Conservation (phyloP, 352 stramenopile species). For the Hyaloperonospora brassicae region DNA sequence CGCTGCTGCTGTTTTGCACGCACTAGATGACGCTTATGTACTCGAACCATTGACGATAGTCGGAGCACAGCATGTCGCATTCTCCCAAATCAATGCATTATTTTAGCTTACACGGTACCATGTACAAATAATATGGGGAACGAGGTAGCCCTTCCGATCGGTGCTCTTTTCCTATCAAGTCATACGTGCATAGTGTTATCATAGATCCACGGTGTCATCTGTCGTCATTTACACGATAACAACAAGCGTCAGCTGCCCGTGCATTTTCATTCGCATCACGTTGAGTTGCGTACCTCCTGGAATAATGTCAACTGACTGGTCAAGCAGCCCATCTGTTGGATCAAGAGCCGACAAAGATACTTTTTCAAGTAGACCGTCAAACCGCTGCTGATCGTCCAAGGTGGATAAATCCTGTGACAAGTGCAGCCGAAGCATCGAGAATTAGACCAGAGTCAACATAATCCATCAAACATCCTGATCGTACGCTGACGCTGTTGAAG, state of each 20-base stretch:
- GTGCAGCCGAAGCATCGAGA: not conserved
- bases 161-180: slow-evolving; percentile 12
- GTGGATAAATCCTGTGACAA: slow-evolving; percentile 35
- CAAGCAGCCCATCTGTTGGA: slow-evolving; percentile 49
- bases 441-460: slow-evolving; percentile 7
- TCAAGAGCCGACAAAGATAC: slow-evolving; percentile 51
- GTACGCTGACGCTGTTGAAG: slow-evolving; percentile 50
- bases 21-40: no score
- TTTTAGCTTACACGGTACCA: slow-evolving; percentile 35
- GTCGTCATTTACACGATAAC: slow-evolving; percentile 1
- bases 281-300: slow-evolving; percentile 25
- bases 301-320: slow-evolving; percentile 42
- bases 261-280: not conserved
- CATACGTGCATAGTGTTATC: slow-evolving; percentile 6
- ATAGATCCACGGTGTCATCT: slow-evolving; percentile 46
- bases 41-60: no score
- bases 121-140: slow-evolving; percentile 37
- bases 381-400: slow-evolving; percentile 52
- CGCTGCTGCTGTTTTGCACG: no score
- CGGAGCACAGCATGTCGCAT: slow-evolving; percentile 1
- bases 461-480: slow-evolving; percentile 2
- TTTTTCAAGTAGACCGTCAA: slow-evolving; percentile 57
- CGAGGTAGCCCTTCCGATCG: slow-evolving; percentile 15
- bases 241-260: slow-evolving; percentile 5
- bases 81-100: slow-evolving; percentile 30